These are phyloP conservation scores for Monilinia fructicola DNA, from an alignment of 2,329 filamentous ascomycete genomes.

Conservation along the genomic window DNA sequence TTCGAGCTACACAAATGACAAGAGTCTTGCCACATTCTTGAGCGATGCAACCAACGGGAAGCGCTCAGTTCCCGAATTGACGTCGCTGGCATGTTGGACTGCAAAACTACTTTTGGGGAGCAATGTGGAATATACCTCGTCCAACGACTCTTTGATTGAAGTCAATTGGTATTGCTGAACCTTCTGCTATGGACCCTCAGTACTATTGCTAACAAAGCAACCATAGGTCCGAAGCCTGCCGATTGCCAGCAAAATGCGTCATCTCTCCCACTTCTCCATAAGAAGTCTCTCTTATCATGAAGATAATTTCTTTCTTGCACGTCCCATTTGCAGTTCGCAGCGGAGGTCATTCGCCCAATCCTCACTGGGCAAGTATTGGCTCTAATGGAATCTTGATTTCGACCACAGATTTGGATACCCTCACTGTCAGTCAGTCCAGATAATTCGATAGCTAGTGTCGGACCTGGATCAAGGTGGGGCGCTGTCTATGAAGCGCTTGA, in stretches of 20 bases:
- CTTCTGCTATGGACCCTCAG: no score
- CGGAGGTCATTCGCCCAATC: constrained; percentile 32
- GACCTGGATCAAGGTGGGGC: constrained; percentile 43
- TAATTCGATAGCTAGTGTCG: constrained; percentile 38
- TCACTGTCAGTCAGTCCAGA: constrained; percentile 36
- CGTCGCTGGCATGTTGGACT: no score
- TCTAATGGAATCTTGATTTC: constrained; percentile 51
- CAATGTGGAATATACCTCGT: no score
- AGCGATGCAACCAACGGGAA: no score
- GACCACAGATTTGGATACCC: constrained; percentile 38
- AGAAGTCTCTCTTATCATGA: constrained; percentile 25
- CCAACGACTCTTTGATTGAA: no score
- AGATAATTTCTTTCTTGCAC: constrained; percentile 19
- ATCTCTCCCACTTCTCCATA: constrained; percentile 18
- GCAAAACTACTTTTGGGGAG: no score
- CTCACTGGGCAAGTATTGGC: constrained; percentile 51
- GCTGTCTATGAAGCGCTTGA: constrained; percentile 43
- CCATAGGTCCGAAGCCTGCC: constrained; percentile 23
- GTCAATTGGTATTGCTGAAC: no score
- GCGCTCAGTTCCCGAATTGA: no score
- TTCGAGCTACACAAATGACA: no score
- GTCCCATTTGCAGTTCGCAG: constrained; percentile 51
- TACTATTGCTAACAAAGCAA: no score
- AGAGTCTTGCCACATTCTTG: no score
- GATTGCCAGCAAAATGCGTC: constrained; percentile 25